A percentile compares a stretch with the other conserved stretches of the same genome.
These are phyloP conservation scores for Solanum chacoense DNA, from an alignment of 305 asterid species.

Conservation along the genomic window DNA sequence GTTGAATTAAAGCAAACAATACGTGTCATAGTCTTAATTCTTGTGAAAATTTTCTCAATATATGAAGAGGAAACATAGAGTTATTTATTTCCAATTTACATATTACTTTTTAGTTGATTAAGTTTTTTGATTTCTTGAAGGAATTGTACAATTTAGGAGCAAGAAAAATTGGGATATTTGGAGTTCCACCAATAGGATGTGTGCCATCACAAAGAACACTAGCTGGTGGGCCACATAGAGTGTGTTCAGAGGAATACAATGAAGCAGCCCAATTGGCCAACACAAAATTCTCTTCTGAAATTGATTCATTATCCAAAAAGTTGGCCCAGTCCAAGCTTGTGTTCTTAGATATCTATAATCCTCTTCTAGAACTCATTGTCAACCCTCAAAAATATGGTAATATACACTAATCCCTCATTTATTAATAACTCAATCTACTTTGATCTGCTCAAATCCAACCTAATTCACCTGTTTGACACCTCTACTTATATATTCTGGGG, in stretches of 20 bases:
- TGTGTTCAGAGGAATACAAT: slow-evolving; percentile 29
- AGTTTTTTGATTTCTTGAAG: slow-evolving; percentile 7
- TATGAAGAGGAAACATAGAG: not conserved
- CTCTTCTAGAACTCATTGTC: slow-evolving; percentile 47
- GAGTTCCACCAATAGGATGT: slow-evolving; percentile 66
- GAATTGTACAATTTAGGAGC: slow-evolving; percentile 49
- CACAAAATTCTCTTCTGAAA: slow-evolving; percentile 27
- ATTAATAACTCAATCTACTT: not conserved
- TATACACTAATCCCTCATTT: not conserved
- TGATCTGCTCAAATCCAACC: too few species aligned
- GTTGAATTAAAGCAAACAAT: not conserved
- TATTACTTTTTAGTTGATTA: not conserved
- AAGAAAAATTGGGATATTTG: slow-evolving; percentile 34
- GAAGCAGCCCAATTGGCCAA: slow-evolving; percentile 33
- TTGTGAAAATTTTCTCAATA: not conserved
- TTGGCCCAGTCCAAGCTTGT: slow-evolving; percentile 33
- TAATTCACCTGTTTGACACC: not conserved
- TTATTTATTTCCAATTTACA: not conserved
- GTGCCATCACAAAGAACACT: slow-evolving; percentile 62
- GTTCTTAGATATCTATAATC: slow-evolving; percentile 40
- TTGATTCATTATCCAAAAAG: slow-evolving; percentile 19
- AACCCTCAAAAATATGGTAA: slow-evolving; percentile 49
- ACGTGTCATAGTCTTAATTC: not conserved
- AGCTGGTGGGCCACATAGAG: slow-evolving; percentile 41
- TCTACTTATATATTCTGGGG: not conserved